Evolutionary conservation across 2,329 filamentous ascomycete genomes (phyloP).

Genomic region (Fusarium sacchari): DNA sequence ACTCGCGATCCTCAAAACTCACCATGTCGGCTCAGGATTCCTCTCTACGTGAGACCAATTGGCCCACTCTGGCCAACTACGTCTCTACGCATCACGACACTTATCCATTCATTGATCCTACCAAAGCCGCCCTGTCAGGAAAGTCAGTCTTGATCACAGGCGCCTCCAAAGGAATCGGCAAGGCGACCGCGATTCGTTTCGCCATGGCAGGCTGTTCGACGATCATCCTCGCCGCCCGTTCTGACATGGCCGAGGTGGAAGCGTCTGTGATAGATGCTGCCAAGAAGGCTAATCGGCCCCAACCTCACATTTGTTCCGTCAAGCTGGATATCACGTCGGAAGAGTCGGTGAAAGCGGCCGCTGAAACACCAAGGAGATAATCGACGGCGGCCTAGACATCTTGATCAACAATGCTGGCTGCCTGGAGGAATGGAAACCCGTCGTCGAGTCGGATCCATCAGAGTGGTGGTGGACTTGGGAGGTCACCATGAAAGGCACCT

Average conservation of each 20-base stretch:
- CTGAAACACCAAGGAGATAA: conserved; percentile 39
- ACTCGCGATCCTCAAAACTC: rapidly evolving
- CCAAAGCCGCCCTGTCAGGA: conserved; percentile 50
- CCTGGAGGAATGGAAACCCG: conserved; percentile 47
- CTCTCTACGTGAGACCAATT: background rate
- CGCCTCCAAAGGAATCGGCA: conserved; percentile 47
- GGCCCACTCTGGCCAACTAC: background rate
- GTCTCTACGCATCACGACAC: conserved; percentile 3
- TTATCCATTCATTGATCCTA: conserved; percentile 61
- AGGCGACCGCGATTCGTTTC: conserved; percentile 62
- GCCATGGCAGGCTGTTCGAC: conserved; percentile 62
- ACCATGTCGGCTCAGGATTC: background rate
- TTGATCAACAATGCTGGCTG: conserved; percentile 57
- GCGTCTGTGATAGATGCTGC: conserved; percentile 49
- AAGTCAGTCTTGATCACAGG: conserved; percentile 43
- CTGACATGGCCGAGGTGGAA: conserved; percentile 48
- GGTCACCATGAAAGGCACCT: conserved; percentile 61
- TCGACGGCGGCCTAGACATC: conserved; percentile 51
- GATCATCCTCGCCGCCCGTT: conserved; percentile 65
- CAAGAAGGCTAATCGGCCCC: conserved; percentile 41
- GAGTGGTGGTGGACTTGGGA: conserved; percentile 60
- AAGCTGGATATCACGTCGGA: conserved; percentile 51
- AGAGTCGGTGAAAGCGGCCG: conserved; percentile 46
- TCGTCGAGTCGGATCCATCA: conserved; percentile 50
- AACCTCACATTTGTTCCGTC: conserved; percentile 51